Percentiles rank a stretch among this genome's conserved stretches.
Conservation (phyloP, 495 filamentous ascomycete species). For the Penicillium coprophilum region DNA sequence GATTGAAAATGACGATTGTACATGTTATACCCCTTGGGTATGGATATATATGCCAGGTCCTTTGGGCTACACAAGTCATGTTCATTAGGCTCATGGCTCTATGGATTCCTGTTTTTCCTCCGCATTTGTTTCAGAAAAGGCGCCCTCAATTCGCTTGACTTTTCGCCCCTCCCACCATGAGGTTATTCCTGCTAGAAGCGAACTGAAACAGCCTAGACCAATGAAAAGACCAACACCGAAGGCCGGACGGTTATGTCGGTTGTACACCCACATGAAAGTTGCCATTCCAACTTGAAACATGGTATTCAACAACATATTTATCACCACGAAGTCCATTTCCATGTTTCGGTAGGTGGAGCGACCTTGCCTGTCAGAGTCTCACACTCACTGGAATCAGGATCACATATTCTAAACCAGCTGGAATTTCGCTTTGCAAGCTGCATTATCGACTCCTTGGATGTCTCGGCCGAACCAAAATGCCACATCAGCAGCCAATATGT, state of each 20-base stretch:
- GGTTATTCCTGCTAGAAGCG: constrained; percentile 66
- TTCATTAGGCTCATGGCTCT: not conserved
- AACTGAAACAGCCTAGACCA: constrained; percentile 64
- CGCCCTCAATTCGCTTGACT: not conserved
- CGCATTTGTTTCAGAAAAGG: not conserved
- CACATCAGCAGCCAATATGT: constrained; percentile 66
- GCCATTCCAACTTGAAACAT: constrained; percentile 69
- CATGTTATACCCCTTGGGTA: not conserved
- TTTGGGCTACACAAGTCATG: not conserved
- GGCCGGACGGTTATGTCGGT: constrained; percentile 65
- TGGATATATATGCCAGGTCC: not conserved
- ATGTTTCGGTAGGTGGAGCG: constrained; percentile 55
- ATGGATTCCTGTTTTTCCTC: not conserved
- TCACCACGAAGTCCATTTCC: constrained; percentile 83
- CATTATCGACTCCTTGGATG: not conserved
- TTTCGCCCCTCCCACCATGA: constrained; percentile 54
- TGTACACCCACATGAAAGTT: constrained; percentile 77
- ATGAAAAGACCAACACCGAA: constrained; percentile 78
- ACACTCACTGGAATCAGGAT: not conserved
- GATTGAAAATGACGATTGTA: no score
- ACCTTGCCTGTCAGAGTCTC: not conserved
- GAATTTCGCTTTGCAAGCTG: not conserved
- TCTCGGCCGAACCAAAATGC: constrained; percentile 39
- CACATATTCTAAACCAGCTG: not conserved
- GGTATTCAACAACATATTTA: constrained; percentile 72